Base-by-base conservation (phyloP, 2,329 filamentous ascomycete genomes). In the Pseudogymnoascus sp. region DNA sequence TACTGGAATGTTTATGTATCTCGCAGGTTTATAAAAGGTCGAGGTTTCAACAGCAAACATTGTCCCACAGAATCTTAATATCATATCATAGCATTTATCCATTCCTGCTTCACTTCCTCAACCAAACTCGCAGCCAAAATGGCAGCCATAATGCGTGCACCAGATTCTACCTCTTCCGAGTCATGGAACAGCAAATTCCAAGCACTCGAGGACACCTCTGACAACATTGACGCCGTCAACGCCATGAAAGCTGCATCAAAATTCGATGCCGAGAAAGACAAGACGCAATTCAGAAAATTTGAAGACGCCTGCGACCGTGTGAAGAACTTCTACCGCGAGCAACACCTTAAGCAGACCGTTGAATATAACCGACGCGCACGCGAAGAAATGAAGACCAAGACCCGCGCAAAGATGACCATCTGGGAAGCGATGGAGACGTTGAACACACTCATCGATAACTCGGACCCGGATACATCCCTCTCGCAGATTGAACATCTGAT, bases 401-500 rank as follows among this genome's bases (percentile, higher is more conserved):
- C 83, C 4, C 85, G 89, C 9, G 69, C 69, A 56, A 82, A 88
- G 75, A 90, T 96, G 88, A 89, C 88, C 68, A 82, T 96, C 73
- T 96, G 91, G 91, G 82, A 95, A 75, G 91, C 91, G 40, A 93
- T 96, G 77, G 90, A 95, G 82, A 92, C 90, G 77, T 86, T 96
- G 72, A 90, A 96, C 83, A 91, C 89, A 0, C 83, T 96, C 62
- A 88, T 96, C 75, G 91, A 96, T 77, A 90, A 93, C 77, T 91
- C 88, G 1, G 21, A 96, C 79, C 91, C 91, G 1, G 91, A 96
- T 78, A 96, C 91, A 59, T 86, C 84, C 60, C 87, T 96, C 67
- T 88, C 86, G 28, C 91, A 96, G 79, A 93, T 96, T 74, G 88
- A 95, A 77, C 91, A 96, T 75, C 82, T 95, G 34, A 84, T 96